Conservation (phyloP, 1,139 yeast species). For the Pichia sp. region DNA sequence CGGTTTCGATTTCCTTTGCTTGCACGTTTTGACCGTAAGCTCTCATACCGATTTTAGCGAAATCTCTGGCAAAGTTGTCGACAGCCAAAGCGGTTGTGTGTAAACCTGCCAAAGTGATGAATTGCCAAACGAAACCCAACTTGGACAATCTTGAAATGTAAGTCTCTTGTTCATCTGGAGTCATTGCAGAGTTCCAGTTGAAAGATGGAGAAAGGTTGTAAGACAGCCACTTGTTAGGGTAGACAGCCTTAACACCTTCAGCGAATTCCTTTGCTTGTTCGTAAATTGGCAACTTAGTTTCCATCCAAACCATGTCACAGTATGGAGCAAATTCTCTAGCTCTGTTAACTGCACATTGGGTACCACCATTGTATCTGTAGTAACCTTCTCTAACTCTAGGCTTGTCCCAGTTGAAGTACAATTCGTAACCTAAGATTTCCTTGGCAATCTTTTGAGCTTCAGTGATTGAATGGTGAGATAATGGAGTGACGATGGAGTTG, state of each 20-base stretch:
- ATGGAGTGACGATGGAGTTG: slow-evolving; percentile 64
- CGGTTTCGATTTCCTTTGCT: slow-evolving; percentile 79
- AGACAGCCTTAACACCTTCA: slow-evolving; percentile 73
- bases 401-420: slow-evolving; percentile 93
- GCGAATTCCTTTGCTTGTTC: slow-evolving; percentile 94
- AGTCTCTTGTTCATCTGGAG: slow-evolving; percentile 79
- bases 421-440: slow-evolving; percentile 71
- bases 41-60: slow-evolving; percentile 82
- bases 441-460: slow-evolving; percentile 78
- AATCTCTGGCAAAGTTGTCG: slow-evolving; percentile 76
- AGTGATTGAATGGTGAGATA: slow-evolving; percentile 65
- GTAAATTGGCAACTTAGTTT: slow-evolving; percentile 91
- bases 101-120: slow-evolving; percentile 94
- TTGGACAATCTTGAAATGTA: slow-evolving; percentile 82
- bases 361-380: slow-evolving; percentile 95
- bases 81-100: slow-evolving; percentile 94
- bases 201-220: slow-evolving; percentile 95
- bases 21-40: slow-evolving; percentile 89
- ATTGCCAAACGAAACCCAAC: slow-evolving; percentile 96
- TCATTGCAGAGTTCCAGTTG: slow-evolving; percentile 97
- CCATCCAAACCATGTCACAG: slow-evolving; percentile 98
- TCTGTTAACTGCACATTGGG: slow-evolving; percentile 96
- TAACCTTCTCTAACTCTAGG: slow-evolving; percentile 97
- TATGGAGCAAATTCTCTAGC: slow-evolving; percentile 95
- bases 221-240: slow-evolving; percentile 92